These are phyloP conservation scores for Kalanchoe fedtschenkoi DNA, from an alignment of 164 flowering plant genomes.

Conservation along the genomic window DNA sequence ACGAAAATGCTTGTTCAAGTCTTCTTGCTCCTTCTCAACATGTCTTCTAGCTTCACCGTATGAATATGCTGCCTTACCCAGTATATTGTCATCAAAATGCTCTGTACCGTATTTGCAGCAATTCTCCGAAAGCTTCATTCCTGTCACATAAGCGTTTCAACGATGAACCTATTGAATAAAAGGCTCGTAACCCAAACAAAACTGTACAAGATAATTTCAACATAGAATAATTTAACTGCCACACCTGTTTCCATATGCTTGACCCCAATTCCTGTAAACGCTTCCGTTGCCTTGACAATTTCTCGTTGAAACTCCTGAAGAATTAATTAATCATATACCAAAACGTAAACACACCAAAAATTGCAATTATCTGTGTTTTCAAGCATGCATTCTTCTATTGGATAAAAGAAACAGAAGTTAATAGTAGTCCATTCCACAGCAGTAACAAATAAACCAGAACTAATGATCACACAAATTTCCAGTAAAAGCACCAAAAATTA, in stretches of 20 bases:
- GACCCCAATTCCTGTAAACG: constrained; percentile 54
- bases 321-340: neutral
- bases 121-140: constrained; percentile 82
- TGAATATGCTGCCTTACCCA: constrained; percentile 76
- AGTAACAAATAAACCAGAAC: too few species aligned
- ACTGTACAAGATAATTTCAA: neutral
- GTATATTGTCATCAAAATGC: constrained; percentile 42
- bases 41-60: constrained; percentile 81
- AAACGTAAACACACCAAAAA: neutral
- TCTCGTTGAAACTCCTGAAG: constrained; percentile 90
- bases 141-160: neutral
- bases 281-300: constrained; percentile 67
- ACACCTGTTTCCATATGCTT: constrained; percentile 70
- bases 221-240: neutral
- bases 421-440: too few species aligned
- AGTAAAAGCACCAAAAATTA: constrained; percentile 8
- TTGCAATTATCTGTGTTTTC: neutral
- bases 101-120: constrained; percentile 81
- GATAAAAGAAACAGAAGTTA: neutral
- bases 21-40: constrained; percentile 88
- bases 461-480: neutral
- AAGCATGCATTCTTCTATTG: neutral
- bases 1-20: constrained; percentile 45
- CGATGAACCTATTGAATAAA: neutral
- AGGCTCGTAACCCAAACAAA: neutral